A percentile compares a stretch with the other conserved stretches of the same genome.
These are phyloP conservation scores for Emiliania huxleyi DNA, from an alignment of 78 protist genomes.

Conservation along the genomic window DNA sequence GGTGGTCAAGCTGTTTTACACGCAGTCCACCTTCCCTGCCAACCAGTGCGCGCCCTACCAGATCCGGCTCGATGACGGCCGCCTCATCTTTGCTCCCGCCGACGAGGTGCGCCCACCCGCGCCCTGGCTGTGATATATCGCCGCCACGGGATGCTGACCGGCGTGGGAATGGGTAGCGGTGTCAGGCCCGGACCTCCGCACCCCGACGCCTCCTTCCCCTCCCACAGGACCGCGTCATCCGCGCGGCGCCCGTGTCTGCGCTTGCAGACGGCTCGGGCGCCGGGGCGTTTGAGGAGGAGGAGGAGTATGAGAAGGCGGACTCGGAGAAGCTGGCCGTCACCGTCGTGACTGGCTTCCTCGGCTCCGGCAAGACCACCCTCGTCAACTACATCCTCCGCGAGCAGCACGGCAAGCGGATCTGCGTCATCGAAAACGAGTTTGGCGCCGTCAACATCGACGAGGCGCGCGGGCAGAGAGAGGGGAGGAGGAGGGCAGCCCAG, in stretches of 20 bases:
- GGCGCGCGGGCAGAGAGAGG: too few relatives aligned
- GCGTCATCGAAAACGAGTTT: slow-evolving; percentile 35
- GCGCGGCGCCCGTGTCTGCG: neutral
- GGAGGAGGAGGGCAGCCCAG: too few relatives aligned
- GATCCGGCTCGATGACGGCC: neutral
- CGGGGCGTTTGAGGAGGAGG: neutral
- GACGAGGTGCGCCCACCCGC: too few relatives aligned
- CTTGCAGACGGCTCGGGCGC: too few relatives aligned
- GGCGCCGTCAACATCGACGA: neutral
- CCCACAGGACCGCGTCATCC: neutral
- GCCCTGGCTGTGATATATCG: too few relatives aligned
- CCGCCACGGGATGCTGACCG: too few relatives aligned
- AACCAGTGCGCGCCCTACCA: neutral
- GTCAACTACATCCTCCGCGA: slow-evolving; percentile 8
- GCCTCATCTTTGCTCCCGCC: neutral
- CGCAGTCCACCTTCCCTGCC: neutral
- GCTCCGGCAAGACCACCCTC: slow-evolving; percentile 32
- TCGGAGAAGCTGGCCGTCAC: neutral
- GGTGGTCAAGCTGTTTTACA: neutral
- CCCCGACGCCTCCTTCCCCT: too few relatives aligned
- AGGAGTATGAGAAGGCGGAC: neutral
- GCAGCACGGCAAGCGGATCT: neutral
- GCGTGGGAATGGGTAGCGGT: too few relatives aligned
- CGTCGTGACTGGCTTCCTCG: slow-evolving; percentile 43
- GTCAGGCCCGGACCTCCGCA: too few relatives aligned